Percentiles rank a stretch among this genome's conserved stretches.
Conservation (phyloP, 2,329 filamentous ascomycete genomes). For the Penicillium sp. region DNA sequence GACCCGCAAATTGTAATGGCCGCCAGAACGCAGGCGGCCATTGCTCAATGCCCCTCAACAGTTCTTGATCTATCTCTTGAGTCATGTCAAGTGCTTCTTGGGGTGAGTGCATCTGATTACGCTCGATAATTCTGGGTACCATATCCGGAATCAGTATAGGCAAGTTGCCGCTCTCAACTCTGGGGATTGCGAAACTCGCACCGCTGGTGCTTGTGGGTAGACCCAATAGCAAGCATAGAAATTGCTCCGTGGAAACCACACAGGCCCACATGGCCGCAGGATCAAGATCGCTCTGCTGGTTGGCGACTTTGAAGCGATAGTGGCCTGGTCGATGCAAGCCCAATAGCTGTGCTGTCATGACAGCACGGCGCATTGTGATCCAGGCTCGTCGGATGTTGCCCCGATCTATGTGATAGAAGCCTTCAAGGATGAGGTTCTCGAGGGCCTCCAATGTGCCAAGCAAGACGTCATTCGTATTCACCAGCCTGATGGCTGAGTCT, state of each 20-base stretch:
- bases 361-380: conserved; percentile 37
- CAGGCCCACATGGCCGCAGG: conserved; percentile 38
- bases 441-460: conserved; percentile 40
- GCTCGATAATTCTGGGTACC: conserved; percentile 41
- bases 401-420: conserved; percentile 35
- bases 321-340: conserved; percentile 35
- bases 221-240: conserved; percentile 42
- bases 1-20: conserved; percentile 25
- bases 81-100: conserved; percentile 27
- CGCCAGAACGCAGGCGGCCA: conserved; percentile 43
- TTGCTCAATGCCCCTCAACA: conserved; percentile 32
- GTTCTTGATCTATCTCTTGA: conserved; percentile 34
- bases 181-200: conserved; percentile 19
- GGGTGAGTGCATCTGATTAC: conserved; percentile 32
- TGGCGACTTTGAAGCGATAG: conserved; percentile 14
- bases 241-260: conserved; percentile 40
- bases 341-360: conserved; percentile 43
- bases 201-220: conserved; percentile 34
- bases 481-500: conserved; percentile 7
- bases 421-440: conserved; percentile 44
- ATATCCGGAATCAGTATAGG: conserved; percentile 29
- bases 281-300: conserved; percentile 9
- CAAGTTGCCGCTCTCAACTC: conserved; percentile 11
- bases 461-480: conserved; percentile 39
- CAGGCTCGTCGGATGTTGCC: conserved; percentile 44